These are phyloP conservation scores for Colletotrichum higginsianum DNA, from an alignment of 2,329 filamentous ascomycete genomes.

Conservation along the genomic window DNA sequence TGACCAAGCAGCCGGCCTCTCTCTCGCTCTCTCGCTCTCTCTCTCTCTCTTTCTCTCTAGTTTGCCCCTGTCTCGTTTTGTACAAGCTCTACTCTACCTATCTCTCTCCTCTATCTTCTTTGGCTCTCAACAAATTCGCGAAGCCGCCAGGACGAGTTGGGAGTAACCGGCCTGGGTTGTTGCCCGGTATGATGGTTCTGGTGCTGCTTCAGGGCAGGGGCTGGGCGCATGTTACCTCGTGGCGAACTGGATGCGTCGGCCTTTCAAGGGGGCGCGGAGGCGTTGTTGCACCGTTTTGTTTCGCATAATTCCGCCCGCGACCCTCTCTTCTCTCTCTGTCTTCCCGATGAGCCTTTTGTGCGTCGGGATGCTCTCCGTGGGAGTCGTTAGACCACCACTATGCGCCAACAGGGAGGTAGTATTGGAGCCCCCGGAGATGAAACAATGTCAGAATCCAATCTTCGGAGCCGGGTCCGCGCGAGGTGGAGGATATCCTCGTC, in stretches of 20 bases:
- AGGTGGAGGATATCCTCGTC: constrained; percentile 20
- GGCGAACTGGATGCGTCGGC: constrained; percentile 12
- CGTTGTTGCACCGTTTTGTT: constrained; percentile 36
- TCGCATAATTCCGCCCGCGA: constrained; percentile 15
- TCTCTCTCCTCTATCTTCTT: not conserved
- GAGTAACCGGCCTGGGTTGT: not conserved
- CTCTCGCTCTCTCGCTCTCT: too few species aligned
- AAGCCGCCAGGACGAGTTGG: constrained; percentile 13
- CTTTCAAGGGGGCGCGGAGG: constrained; percentile 18
- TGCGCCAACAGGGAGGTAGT: not conserved
- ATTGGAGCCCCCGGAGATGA: constrained; percentile 26
- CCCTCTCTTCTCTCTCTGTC: constrained; percentile 4
- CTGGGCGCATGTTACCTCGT: constrained; percentile 29
- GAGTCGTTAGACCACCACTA: not conserved
- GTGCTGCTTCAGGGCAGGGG: not conserved
- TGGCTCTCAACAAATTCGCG: constrained; percentile 31
- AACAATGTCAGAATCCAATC: constrained; percentile 35
- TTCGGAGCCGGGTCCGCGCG: constrained; percentile 22
- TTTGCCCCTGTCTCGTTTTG: not conserved
- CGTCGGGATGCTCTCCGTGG: not conserved
- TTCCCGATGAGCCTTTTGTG: constrained; percentile 20
- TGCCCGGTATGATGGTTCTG: not conserved
- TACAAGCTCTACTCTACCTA: not conserved
- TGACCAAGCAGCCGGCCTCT: not conserved
- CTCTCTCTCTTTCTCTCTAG: not conserved